phyloP scores from a whole-genome alignment of 2,329 filamentous ascomycete species.

The Fusarium sp. region DNA sequence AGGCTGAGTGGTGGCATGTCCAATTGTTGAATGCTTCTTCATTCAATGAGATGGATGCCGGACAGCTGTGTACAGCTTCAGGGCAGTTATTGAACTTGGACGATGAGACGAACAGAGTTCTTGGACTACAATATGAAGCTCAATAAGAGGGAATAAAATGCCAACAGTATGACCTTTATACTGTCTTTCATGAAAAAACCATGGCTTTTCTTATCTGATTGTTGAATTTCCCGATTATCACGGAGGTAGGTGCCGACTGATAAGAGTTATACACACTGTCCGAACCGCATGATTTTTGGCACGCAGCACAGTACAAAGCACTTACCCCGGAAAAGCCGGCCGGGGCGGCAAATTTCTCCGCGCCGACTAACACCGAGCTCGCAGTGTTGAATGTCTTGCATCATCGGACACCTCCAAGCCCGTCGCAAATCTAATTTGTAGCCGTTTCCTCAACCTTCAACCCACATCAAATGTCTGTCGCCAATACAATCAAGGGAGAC shows the following conservation, averaged over 20 bases:
- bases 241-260: constrained; percentile 6
- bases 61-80: neutral
- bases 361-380: constrained; percentile 51
- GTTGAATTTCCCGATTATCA: constrained; percentile 19
- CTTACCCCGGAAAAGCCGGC: constrained; percentile 17
- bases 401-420: constrained; percentile 40
- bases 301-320: constrained; percentile 11
- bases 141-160: neutral
- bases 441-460: constrained; percentile 33
- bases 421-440: constrained; percentile 37
- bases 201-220: neutral
- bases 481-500: constrained; percentile 60
- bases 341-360: constrained; percentile 51
- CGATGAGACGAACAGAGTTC: neutral
- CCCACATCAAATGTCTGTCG: constrained; percentile 54
- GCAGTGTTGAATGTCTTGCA: constrained; percentile 44
- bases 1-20: neutral
- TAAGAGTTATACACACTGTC: constrained; percentile 6
- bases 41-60: neutral
- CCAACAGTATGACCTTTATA: rapidly evolving
- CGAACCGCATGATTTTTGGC: rapidly evolving
- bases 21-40: neutral
- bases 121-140: too few relatives aligned
- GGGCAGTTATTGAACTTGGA: neutral
- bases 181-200: neutral